Evolutionary conservation across 1,284 basidiomycete genomes (phyloP), one percentile per base, ranked within the genome.

Genomic region (Cutaneotrichosporon sp.): DNA sequence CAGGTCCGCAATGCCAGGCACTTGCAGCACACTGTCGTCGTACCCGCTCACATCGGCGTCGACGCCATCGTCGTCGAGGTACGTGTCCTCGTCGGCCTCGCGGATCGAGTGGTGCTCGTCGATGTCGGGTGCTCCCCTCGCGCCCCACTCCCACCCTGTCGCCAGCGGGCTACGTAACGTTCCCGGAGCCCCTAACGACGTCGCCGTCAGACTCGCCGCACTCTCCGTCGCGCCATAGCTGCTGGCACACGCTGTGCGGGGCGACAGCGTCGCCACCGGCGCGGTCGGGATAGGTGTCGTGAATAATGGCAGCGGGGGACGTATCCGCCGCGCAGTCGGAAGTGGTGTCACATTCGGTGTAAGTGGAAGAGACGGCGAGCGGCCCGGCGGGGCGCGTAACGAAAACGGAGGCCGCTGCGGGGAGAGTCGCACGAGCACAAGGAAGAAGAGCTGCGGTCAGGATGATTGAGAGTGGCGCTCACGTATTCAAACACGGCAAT

Each of bases 361-460:
- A 21, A 48, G 49, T 40, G 35, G 54, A 35, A 48, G 8, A 15
- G 38, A 20, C 14, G 38, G 35, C 17, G 46, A 21, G 48, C 44
- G 26, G 9, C 39, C 37, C 7, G 55, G 36, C 8, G 51, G 51
- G 0, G 55, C 47, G 51, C 55, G 55, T 4, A 52, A 26, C 8
- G 37, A 4, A 37, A 53, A 57, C 3, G 17, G 42, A 1, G 26
- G 18, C 8, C 38, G 43, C 3, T 42, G 7, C 2, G 55, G 55
- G 8, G 48, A 47, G 21, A 57, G 51, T 44, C 55, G 55, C 26
- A 57, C 45, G 36, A 57, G 55, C 40, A 57, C 44, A 44, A 57
- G 51, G 48, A 44, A 53, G 51, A 53, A 47, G 51, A 57, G 34
- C 55, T 57, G 51, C 7, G 4, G 38, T 49, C 15, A 40, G 45